Evolutionary conservation across 768 basidiomycete species (phyloP), one percentile per base, ranked within the genome.

Genomic region (Nidula microcarpa): DNA sequence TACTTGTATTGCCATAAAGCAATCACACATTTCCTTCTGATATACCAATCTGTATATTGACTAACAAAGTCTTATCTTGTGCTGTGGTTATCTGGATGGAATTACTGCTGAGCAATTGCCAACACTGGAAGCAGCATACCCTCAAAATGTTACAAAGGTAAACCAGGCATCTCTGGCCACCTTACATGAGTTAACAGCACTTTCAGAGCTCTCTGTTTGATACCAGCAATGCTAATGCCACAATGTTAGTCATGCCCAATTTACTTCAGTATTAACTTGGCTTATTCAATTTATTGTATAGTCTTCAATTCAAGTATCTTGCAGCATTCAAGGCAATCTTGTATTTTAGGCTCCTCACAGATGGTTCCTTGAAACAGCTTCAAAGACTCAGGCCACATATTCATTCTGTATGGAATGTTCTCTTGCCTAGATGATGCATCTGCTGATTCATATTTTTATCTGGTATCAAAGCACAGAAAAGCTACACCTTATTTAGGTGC

Each of bases 291-390:
- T 33, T n/a, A 36, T 37, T 33, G 18, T 18, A 34, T 18, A 73
- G 72, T 2, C 73, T 74, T 3, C 49, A 75, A 55, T 75, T 62
- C 58, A 76, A 75, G 16, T 4, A 4, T 11, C 11, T 41, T 4
- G 39, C 39, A 41, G 39, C 16, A 11, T 41, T 16, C 65, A 65
- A 44, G 74, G 75, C 1, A 75, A 77, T 53, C 45, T 62, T 5
- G 48, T 53, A 9, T 74, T 73, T 56, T 65, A 72, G 33, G 67
- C 62, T 7, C 66, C 65, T 23, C 65, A 72, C 3, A 65, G 74
- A 13, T 69, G 65, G 50, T 65, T 74, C 53, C 56, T 74, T 13
- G 43, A 66, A 16, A 53, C 62, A 4, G 58, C 62, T 0, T 63
- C 71, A 0, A 54, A 50, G 11, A 71, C 60, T 5, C 70, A 75